phyloP scores from a whole-genome alignment of 805 yeast species.

The Yamadazyma paraphyllophila region DNA sequence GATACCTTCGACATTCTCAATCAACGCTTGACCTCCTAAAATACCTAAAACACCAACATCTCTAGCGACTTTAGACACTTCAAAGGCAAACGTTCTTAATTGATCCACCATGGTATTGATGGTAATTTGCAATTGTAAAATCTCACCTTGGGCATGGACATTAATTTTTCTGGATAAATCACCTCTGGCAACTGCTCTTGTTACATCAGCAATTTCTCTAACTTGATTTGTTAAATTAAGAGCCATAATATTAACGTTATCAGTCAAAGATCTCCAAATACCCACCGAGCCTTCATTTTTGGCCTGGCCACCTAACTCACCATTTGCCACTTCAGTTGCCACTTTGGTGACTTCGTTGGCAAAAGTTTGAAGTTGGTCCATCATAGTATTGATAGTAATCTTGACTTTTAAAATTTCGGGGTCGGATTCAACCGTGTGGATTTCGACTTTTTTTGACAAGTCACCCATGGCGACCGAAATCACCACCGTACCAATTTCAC shows the following conservation, averaged over 20 bases:
- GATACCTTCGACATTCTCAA: slow-evolving; percentile 77
- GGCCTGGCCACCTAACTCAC: slow-evolving; percentile 88
- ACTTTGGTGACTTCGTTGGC: slow-evolving; percentile 81
- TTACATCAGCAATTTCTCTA: slow-evolving; percentile 85
- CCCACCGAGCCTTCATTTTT: slow-evolving; percentile 83
- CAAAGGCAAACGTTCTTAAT: slow-evolving; percentile 77
- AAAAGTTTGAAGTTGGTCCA: slow-evolving; percentile 80
- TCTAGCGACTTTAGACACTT: slow-evolving; percentile 81
- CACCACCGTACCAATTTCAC: slow-evolving; percentile 82
- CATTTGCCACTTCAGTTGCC: slow-evolving; percentile 88
- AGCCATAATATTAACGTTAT: slow-evolving; percentile 87
- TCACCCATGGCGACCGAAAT: slow-evolving; percentile 90
- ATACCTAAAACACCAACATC: slow-evolving; percentile 90
- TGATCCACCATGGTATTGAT: slow-evolving; percentile 89
- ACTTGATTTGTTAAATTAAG: slow-evolving; percentile 67
- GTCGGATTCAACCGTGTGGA: slow-evolving; percentile 68
- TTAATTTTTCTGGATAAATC: slow-evolving; percentile 79
- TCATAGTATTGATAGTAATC: slow-evolving; percentile 81
- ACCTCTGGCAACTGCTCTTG: slow-evolving; percentile 85
- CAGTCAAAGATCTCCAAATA: slow-evolving; percentile 81
- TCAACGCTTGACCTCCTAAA: slow-evolving; percentile 83
- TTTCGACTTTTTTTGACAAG: slow-evolving; percentile 72
- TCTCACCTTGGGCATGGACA: slow-evolving; percentile 91
- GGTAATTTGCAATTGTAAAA: slow-evolving; percentile 78
- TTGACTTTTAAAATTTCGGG: slow-evolving; percentile 80